These are phyloP conservation scores for Phytophthora idaei DNA, from an alignment of 352 stramenopile genomes.

Conservation along the genomic window DNA sequence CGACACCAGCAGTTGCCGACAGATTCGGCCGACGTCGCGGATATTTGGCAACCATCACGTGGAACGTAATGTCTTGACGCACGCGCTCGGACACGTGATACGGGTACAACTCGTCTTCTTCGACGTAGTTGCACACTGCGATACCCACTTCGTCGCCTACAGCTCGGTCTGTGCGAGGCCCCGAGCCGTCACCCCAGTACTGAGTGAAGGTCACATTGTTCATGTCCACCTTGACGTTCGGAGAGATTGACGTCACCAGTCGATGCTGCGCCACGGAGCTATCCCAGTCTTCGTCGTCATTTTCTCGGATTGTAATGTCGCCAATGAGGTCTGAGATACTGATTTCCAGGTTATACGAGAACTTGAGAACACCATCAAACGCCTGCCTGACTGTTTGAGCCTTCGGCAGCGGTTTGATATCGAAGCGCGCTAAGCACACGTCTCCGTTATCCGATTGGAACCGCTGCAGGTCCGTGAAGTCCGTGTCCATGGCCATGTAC, in stretches of 20 bases:
- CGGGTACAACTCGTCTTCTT: conserved; percentile 54
- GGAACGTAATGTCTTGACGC: conserved; percentile 53
- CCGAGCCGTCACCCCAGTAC: conserved; percentile 34
- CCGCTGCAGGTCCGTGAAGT: conserved; percentile 48
- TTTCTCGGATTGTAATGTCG: conserved; percentile 51
- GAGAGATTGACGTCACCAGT: conserved; percentile 41
- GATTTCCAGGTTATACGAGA: conserved; percentile 55
- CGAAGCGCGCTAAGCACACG: conserved; percentile 44
- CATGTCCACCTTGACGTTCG: conserved; percentile 40
- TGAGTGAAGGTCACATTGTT: conserved; percentile 50
- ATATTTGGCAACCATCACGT: conserved; percentile 43
- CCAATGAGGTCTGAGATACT: conserved; percentile 44
- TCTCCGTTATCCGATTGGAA: conserved; percentile 46
- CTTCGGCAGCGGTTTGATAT: conserved; percentile 49
- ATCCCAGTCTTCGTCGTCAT: conserved; percentile 40
- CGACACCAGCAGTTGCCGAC: neutral
- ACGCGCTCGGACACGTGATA: conserved; percentile 43
- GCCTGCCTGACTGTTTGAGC: conserved; percentile 38
- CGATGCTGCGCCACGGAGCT: conserved; percentile 44
- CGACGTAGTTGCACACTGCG: conserved; percentile 49
- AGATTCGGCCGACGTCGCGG: conserved; percentile 7
- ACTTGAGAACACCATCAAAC: conserved; percentile 52
- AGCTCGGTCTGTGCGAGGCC: conserved; percentile 11
- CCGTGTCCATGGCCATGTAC: conserved; percentile 39
- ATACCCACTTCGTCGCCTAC: conserved; percentile 36